These are phyloP conservation scores for Candida odintsovae DNA, from an alignment of 805 yeast species.

Conservation along the genomic window DNA sequence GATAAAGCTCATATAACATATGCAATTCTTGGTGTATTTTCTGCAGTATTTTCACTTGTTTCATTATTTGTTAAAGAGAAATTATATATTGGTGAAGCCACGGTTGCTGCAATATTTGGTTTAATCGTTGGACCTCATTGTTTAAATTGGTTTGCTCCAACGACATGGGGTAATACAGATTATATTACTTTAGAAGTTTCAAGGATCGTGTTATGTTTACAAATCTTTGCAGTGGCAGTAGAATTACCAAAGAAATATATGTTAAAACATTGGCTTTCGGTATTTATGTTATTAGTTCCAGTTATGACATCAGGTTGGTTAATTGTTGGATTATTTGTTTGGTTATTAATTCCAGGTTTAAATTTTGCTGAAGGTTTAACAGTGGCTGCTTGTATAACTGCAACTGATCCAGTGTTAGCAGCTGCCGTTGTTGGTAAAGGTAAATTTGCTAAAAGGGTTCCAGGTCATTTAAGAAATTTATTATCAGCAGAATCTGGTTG, in stretches of 20 bases:
- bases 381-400: constrained; percentile 85
- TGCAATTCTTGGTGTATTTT: constrained; percentile 80
- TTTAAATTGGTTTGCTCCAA: constrained; percentile 76
- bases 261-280: constrained; percentile 78
- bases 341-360: constrained; percentile 70
- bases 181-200: constrained; percentile 77
- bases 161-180: constrained; percentile 82
- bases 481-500: constrained; percentile 85
- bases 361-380: constrained; percentile 66
- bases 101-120: constrained; percentile 82
- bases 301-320: constrained; percentile 93
- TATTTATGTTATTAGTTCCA: constrained; percentile 67
- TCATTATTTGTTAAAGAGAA: constrained; percentile 80
- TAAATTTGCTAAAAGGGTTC: constrained; percentile 83
- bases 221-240: constrained; percentile 91
- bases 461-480: constrained; percentile 84
- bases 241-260: constrained; percentile 88
- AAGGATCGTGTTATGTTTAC: constrained; percentile 76
- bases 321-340: constrained; percentile 70
- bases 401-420: constrained; percentile 92
- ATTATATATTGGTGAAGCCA: constrained; percentile 86
- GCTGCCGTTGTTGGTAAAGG: constrained; percentile 96
- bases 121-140: constrained; percentile 86
- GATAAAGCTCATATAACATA: constrained; percentile 79
- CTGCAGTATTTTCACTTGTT: constrained; percentile 71